Evolutionary conservation across 305 asterid genomes (phyloP), one percentile per base, ranked within the genome.

Genomic region (Euphrasia arctica): DNA sequence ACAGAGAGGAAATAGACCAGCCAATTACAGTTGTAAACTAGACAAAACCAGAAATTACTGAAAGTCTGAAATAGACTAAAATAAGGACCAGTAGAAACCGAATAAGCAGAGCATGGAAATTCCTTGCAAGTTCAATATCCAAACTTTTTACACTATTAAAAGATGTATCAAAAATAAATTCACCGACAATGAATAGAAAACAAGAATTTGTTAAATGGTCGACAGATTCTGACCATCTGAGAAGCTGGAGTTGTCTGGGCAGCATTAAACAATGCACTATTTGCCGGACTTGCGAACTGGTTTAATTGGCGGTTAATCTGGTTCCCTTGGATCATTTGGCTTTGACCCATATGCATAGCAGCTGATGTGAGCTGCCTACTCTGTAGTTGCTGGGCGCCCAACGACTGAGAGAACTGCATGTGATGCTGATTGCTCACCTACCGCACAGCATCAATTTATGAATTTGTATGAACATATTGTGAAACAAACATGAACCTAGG

Each of bases 351-450:
- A 68, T 91, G 96, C 83, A 91, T 78, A 54, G 84, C 84, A 59
- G 85, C 88, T 65, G 97, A 85, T 27, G 88, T 49, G 58, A 89
- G 82, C 76, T 92, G 98, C 72, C 98, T 80, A 60, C 87, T 73
- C 78, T 84, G 96, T 68, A 85, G 78, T 73, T 87, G 98, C 80
- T 85, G 95, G 60, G 86, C 80, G 59, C 83, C 82, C 77, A 83
- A 66, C 67, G 93, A 74, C 79, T 87, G 98, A 65, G 96, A 82
- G 79, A 87, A 92, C 73, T 92, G 98, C 84, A 83, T 77, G 61
- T 85, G 96, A 74, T 86, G 96, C 73, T 92, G 98, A 62, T 92
- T 77, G 22, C 85, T 95, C 81, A 91, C 72, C 96, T 91, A 34
- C n/a, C n/a, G 63, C 41, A 54, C 51, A 64, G 48, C 68, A 68